phyloP scores from a whole-genome alignment of 2,329 filamentous ascomycete genomes.

The Lachnellula occidentalis region DNA sequence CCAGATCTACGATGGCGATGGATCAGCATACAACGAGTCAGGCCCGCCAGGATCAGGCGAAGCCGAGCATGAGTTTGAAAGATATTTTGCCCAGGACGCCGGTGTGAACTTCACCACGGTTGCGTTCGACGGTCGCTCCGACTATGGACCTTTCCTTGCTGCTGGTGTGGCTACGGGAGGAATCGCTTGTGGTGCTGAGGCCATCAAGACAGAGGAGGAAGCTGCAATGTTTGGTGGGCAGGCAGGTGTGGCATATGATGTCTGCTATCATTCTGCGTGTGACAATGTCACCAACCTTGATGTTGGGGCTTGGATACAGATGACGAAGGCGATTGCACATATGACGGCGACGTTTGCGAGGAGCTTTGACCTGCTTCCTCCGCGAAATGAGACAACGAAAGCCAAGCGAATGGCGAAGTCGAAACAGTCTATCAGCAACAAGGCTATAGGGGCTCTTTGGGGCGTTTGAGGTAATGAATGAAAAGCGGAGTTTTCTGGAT shows the following conservation, averaged over 20 bases:
- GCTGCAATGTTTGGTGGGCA: slow-evolving; percentile 60
- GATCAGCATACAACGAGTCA: slow-evolving; percentile 62
- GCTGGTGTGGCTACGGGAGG: slow-evolving; percentile 67
- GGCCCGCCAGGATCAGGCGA: slow-evolving; percentile 57
- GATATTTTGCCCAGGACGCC: slow-evolving; percentile 13
- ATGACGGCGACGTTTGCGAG: slow-evolving; percentile 15
- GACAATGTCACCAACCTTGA: slow-evolving; percentile 53
- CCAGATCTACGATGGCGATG: slow-evolving; percentile 63
- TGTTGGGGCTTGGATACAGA: slow-evolving; percentile 52
- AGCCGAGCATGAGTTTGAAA: slow-evolving; percentile 15
- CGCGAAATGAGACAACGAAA: background rate
- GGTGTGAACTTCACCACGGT: slow-evolving; percentile 10
- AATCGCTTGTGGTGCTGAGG: slow-evolving; percentile 71
- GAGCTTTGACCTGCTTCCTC: slow-evolving; percentile 9
- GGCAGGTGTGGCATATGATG: slow-evolving; percentile 52
- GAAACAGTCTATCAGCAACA: background rate
- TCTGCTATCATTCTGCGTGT: slow-evolving; percentile 55
- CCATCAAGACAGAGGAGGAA: slow-evolving; percentile 64
- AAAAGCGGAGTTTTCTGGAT: too few relatives aligned
- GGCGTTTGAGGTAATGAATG: background rate
- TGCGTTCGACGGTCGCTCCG: slow-evolving; percentile 68
- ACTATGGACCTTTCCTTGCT: slow-evolving; percentile 71
- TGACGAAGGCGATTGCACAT: slow-evolving; percentile 45
- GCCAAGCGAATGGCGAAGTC: background rate
- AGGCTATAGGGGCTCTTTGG: background rate